Percentiles rank a stretch among this genome's conserved stretches.
Evolutionary conservation across 1,284 basidiomycete genomes (phyloP).

Genomic region (Malassezia caprae): DNA sequence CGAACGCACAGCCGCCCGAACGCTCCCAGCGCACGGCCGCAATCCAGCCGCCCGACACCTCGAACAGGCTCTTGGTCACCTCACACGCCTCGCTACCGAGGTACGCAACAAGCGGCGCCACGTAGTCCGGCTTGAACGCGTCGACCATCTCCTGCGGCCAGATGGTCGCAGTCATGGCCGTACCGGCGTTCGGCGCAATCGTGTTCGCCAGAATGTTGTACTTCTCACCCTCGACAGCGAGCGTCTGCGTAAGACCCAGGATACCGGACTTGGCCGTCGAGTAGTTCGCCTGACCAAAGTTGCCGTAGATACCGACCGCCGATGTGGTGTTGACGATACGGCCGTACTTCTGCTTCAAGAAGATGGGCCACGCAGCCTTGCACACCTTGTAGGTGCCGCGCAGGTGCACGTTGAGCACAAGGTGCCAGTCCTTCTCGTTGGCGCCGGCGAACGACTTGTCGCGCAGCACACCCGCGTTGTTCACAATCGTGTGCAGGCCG

Average conservation of each 20-base stretch:
- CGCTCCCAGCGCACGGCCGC: slow-evolving; percentile 89
- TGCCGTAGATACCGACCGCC: slow-evolving; percentile 81
- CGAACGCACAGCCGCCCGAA: slow-evolving; percentile 58
- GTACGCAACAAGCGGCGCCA: slow-evolving; percentile 83
- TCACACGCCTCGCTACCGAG: slow-evolving; percentile 69
- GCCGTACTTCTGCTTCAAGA: slow-evolving; percentile 93
- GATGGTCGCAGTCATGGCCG: slow-evolving; percentile 49
- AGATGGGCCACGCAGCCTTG: slow-evolving; percentile 92
- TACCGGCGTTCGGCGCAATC: slow-evolving; percentile 78
- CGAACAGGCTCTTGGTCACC: slow-evolving; percentile 70
- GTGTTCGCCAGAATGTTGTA: slow-evolving; percentile 77
- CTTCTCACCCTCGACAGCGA: slow-evolving; percentile 84
- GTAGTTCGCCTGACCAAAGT: slow-evolving; percentile 80
- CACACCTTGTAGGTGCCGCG: slow-evolving; percentile 56
- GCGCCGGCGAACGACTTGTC: slow-evolving; percentile 77
- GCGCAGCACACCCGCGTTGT: slow-evolving; percentile 87
- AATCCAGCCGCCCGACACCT: slow-evolving; percentile 84
- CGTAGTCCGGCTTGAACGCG: slow-evolving; percentile 87
- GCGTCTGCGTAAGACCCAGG: slow-evolving; percentile 75
- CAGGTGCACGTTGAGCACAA: slow-evolving; percentile 78
- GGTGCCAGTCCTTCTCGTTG: slow-evolving; percentile 87
- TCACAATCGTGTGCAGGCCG: slow-evolving; percentile 72
- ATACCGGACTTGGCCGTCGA: slow-evolving; percentile 80
- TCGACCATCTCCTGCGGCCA: slow-evolving; percentile 88
- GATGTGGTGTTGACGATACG: slow-evolving; percentile 90